phyloP scores from a whole-genome alignment of 2,329 filamentous ascomycete species.

The Aspergillus pseudoviridinutans region DNA sequence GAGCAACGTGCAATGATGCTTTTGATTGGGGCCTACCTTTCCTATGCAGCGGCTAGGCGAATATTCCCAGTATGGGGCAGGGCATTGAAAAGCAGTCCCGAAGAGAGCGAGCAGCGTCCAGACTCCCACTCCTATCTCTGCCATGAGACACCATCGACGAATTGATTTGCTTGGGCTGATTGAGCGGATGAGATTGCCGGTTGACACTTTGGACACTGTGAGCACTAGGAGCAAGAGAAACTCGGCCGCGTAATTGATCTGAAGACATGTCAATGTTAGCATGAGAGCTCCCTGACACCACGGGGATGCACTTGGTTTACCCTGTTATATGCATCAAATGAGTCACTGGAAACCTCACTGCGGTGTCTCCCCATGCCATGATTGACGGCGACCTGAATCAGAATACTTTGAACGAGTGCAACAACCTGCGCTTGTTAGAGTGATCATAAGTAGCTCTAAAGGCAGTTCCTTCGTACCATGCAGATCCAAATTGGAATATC shows the following conservation, averaged over 20 bases:
- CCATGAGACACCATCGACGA: background rate
- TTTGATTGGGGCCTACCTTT: background rate
- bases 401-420: background rate
- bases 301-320: background rate
- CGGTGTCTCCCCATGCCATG: background rate
- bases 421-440: background rate
- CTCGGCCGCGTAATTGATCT: background rate
- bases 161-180: background rate
- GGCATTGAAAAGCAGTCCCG: conserved; percentile 13
- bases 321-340: background rate
- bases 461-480: background rate
- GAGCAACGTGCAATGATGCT: background rate
- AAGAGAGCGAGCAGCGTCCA: conserved; percentile 13
- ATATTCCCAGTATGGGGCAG: conserved; percentile 1
- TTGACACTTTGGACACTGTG: background rate
- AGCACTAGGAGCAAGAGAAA: background rate
- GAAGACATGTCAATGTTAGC: background rate
- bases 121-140: background rate
- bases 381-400: background rate
- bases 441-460: background rate
- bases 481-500: background rate
- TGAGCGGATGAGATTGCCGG: background rate
- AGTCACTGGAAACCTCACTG: background rate
- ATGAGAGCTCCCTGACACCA: background rate
- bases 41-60: background rate